Base-by-base conservation (phyloP, 2,329 filamentous ascomycete genomes). In the Penicillium sp. region DNA sequence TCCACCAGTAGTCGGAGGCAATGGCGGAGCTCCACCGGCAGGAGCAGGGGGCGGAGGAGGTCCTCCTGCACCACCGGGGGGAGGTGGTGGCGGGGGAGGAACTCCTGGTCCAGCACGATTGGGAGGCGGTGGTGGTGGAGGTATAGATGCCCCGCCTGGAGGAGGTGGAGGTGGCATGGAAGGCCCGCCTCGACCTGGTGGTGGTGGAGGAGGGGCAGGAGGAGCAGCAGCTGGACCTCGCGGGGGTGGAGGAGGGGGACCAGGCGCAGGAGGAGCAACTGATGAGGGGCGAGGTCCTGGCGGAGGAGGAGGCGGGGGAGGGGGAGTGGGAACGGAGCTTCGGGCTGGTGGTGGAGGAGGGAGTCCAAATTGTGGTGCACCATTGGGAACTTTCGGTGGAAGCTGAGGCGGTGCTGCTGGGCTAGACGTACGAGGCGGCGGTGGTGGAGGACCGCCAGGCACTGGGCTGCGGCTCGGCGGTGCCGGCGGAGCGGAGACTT, bases 391-490 rank as follows among this genome's bases (percentile, higher is more conserved):
- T 55, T 70, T 69, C 27, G 69, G 71, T 37, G 73, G 72, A 46
- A 72, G 76, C 12, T 84, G 81, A 3, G 82, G 69, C 29, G 66
- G 67, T 54, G 63, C 60, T 45, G 65, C 67, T 53, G 69, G 67
- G 52, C 70, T 68, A 12, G 64, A 65, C 45, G 73, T 72, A 44
- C 78, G 72, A 47, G 73, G 74, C 41, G 78, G 77, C 26, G 81
- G 85, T 8, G 86, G 85, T 29, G 87, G 87, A 52, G 88, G 88
- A 13, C 84, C 66, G 46, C 60, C 53, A 45, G 63, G 63, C 26
- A 52, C 81, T 34, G 83, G 75, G 28, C 81, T 82, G 55, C 87
- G 82, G 64, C 78, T 83, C 34, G 87, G 86, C 25, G 88, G 84
- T 43, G 86, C 83, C n/a, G 88, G 87, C 35, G 87, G 84, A 38